A percentile compares a stretch with the other conserved stretches of the same genome.
Conservation (phyloP, 768 basidiomycete species). For the Mycena vulgaris region DNA sequence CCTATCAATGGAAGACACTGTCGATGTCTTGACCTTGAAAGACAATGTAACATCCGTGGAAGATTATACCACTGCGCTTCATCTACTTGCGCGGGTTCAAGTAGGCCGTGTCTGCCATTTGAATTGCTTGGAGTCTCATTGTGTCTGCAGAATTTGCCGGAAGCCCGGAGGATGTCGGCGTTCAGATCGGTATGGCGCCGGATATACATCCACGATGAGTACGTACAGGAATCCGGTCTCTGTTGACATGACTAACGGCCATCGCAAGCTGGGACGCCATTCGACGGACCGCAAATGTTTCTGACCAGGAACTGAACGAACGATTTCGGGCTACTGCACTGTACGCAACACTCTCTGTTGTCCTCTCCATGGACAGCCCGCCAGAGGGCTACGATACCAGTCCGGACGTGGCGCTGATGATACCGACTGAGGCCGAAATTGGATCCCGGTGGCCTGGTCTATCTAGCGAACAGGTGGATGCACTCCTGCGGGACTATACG, state of each 20-base stretch:
- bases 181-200: constrained; percentile 89
- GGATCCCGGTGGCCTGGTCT: constrained; percentile 82
- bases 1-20: constrained; percentile 82
- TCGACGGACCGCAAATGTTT: constrained; percentile 79
- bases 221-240: constrained; percentile 46
- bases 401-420: constrained; percentile 71
- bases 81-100: constrained; percentile 70
- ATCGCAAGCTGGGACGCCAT: constrained; percentile 82
- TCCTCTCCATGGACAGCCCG: constrained; percentile 58
- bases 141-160: constrained; percentile 72
- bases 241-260: not conserved
- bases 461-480: constrained; percentile 75
- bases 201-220: constrained; percentile 93
- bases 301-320: constrained; percentile 82
- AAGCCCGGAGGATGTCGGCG: constrained; percentile 76
- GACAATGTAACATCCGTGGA: constrained; percentile 75
- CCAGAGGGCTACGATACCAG: constrained; percentile 66
- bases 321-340: constrained; percentile 84
- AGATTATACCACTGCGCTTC: constrained; percentile 80
- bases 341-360: constrained; percentile 72
- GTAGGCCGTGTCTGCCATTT: constrained; percentile 49
- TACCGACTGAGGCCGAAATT: constrained; percentile 74
- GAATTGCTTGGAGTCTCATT: not conserved
- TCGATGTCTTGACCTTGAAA: constrained; percentile 90
- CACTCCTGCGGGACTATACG: constrained; percentile 72